Evolutionary conservation across 73 alveolate genomes (phyloP).

Genomic region (Tetrahymena malaccensis): DNA sequence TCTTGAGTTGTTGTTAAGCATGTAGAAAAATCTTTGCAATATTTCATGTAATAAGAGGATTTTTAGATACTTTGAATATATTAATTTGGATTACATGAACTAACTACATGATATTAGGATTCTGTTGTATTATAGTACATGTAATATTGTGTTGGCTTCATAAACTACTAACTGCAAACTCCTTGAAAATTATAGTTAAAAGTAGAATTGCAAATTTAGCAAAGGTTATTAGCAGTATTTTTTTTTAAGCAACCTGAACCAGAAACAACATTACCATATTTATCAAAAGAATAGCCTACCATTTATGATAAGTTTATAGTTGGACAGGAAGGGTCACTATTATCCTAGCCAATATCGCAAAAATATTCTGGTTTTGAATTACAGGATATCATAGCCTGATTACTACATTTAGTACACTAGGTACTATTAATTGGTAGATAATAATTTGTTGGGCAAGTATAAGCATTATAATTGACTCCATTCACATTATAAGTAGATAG

Average conservation of each 20-base stretch:
- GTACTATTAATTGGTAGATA: neutral
- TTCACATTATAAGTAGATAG: neutral
- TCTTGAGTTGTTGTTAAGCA: neutral
- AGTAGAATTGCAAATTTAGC: neutral
- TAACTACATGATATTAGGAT: neutral
- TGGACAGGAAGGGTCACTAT: neutral
- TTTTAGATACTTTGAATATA: neutral
- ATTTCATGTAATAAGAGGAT: neutral
- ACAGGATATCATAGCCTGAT: neutral
- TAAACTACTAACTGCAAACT: neutral
- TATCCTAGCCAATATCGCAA: neutral
- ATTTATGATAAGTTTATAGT: neutral
- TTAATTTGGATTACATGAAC: neutral
- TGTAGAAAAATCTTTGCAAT: neutral
- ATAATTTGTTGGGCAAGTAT: neutral
- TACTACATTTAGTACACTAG: neutral
- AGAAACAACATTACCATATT: neutral
- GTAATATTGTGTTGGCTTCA: neutral
- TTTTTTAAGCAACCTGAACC: neutral
- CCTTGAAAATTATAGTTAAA: neutral
- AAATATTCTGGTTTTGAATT: neutral
- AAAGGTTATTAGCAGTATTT: neutral
- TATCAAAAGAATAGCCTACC: neutral
- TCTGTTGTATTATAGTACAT: neutral
- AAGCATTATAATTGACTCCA: neutral